These are phyloP conservation scores for Apostasia shenzhenica DNA, from an alignment of 106 monocot species.

Conservation along the genomic window DNA sequence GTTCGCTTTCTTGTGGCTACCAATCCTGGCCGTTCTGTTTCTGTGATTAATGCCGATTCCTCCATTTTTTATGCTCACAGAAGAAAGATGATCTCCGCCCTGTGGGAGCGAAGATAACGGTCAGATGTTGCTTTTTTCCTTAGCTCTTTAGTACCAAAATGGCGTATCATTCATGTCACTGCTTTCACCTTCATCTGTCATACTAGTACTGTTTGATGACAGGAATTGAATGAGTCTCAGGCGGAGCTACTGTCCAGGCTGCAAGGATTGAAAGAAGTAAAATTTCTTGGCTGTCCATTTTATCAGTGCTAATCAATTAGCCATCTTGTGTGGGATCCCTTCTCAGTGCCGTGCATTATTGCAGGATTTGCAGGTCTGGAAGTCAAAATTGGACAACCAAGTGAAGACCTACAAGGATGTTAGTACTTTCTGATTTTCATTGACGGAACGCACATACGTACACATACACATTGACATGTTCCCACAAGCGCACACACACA, in stretches of 20 bases:
- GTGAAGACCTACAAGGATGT: slow-evolving; percentile 63
- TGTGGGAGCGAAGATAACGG: slow-evolving; percentile 1
- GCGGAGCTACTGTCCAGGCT: slow-evolving; percentile 40
- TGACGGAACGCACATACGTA: not conserved
- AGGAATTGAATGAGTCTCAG: slow-evolving; percentile 57
- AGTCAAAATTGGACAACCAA: slow-evolving; percentile 43
- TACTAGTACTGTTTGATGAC: not conserved
- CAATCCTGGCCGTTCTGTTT: not conserved
- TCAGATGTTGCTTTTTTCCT: not conserved
- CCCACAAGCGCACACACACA: too few species aligned
- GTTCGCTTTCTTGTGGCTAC: not conserved
- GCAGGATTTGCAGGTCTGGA: slow-evolving; percentile 68
- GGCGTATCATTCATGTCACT: too few species aligned
- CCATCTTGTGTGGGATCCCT: not conserved
- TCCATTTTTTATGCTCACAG: not conserved
- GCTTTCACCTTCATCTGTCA: not conserved
- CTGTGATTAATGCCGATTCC: not conserved
- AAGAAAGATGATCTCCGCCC: slow-evolving; percentile 3
- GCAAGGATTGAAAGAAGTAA: slow-evolving; percentile 49
- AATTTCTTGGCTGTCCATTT: not conserved
- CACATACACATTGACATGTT: too few species aligned
- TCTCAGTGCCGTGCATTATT: not conserved
- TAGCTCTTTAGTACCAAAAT: not conserved
- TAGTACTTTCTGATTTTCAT: slow-evolving; percentile 12
- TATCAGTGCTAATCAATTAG: not conserved